These are phyloP conservation scores for Dioszegia aurantiaca DNA, from an alignment of 768 basidiomycete species.

Conservation along the genomic window DNA sequence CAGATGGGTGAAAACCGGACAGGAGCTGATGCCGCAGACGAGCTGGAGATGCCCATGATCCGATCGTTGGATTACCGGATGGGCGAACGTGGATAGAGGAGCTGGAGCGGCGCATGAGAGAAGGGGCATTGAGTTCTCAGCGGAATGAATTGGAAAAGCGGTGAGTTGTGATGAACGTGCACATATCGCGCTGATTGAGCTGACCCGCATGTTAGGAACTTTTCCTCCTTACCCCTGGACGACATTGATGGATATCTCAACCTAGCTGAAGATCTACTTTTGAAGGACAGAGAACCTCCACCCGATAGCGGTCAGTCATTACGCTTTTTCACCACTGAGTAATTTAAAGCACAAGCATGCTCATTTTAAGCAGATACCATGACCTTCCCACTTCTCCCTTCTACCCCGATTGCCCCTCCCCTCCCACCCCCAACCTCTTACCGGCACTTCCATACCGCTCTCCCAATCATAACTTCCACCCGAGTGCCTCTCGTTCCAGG, in stretches of 20 bases:
- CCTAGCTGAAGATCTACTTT: conserved; percentile 26
- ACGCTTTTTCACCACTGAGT: neutral
- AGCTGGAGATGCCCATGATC: conserved; percentile 56
- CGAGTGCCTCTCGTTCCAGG: neutral
- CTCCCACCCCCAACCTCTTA: conserved; percentile 21
- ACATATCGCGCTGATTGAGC: neutral
- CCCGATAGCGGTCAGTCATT: conserved; percentile 15
- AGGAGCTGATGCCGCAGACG: conserved; percentile 28
- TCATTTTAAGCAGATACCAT: conserved; percentile 11
- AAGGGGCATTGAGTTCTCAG: conserved; percentile 8
- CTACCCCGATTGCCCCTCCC: conserved; percentile 25
- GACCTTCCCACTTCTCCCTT: conserved; percentile 18
- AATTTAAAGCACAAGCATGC: neutral
- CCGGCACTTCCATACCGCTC: conserved; percentile 18
- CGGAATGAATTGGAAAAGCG: conserved; percentile 18
- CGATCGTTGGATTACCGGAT: conserved; percentile 62
- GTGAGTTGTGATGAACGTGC: conserved; percentile 20
- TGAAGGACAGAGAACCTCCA: conserved; percentile 18
- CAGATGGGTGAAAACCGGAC: neutral
- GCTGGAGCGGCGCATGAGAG: conserved; percentile 31
- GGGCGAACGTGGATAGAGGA: conserved; percentile 53
- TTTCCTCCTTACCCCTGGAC: conserved; percentile 21
- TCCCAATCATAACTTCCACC: conserved; percentile 2
- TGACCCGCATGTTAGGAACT: conserved; percentile 40
- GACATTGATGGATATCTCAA: conserved; percentile 42